Conservation (phyloP, 2,329 filamentous ascomycete genomes). For the Pleurostoma richardsiae region DNA sequence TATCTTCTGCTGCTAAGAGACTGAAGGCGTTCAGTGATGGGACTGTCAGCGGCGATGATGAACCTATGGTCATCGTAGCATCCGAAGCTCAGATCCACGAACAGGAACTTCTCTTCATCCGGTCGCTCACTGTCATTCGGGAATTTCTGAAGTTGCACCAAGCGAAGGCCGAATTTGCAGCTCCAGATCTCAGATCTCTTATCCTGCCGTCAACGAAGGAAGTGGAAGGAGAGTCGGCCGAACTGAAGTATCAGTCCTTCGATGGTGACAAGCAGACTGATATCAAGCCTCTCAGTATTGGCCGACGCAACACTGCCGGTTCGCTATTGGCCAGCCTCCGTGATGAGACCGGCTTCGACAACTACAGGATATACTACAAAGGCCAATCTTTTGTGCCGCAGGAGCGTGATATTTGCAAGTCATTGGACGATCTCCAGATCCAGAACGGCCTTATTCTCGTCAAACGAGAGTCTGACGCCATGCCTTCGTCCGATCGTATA, state of each 20-base stretch:
- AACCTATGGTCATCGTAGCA: conserved; percentile 46
- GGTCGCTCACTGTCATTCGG: conserved; percentile 64
- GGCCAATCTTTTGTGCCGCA: conserved; percentile 61
- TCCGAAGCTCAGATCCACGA: conserved; percentile 42
- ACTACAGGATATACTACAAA: conserved; percentile 67
- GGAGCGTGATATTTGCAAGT: conserved; percentile 52
- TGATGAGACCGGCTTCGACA: conserved; percentile 68
- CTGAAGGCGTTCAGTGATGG: conserved; percentile 45
- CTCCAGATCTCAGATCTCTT: conserved; percentile 50
- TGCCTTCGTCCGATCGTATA: conserved; percentile 35
- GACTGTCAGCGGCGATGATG: conserved; percentile 38
- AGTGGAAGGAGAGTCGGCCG: conserved; percentile 58
- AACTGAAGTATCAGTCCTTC: conserved; percentile 71
- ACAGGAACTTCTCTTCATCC: conserved; percentile 59
- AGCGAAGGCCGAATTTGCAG: conserved; percentile 52
- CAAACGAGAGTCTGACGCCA: conserved; percentile 48
- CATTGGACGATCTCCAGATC: conserved; percentile 64
- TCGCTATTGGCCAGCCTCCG: conserved; percentile 64
- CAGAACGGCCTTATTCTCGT: conserved; percentile 62
- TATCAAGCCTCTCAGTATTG: conserved; percentile 59
- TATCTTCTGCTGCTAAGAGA: conserved; percentile 57
- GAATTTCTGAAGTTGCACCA: conserved; percentile 64
- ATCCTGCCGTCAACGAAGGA: conserved; percentile 46
- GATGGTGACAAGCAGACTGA: conserved; percentile 55
- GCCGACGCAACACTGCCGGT: conserved; percentile 63